Conservation (phyloP, 495 filamentous ascomycete genomes). For the Letharia lupina region DNA sequence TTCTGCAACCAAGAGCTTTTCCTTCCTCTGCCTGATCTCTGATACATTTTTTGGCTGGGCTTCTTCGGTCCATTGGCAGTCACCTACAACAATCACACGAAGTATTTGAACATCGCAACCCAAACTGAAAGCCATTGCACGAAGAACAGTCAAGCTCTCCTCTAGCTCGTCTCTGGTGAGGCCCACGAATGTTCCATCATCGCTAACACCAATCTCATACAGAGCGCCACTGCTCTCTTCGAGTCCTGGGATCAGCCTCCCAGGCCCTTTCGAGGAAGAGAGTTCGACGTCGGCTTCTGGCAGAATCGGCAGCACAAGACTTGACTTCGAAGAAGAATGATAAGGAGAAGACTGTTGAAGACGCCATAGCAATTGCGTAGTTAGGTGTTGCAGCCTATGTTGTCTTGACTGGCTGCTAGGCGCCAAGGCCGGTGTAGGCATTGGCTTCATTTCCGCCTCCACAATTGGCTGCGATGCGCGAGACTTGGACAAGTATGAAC, state of each 20-base stretch:
- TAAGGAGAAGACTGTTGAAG: slow-evolving; percentile 90
- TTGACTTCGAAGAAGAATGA: slow-evolving; percentile 64
- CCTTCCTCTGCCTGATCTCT: slow-evolving; percentile 32
- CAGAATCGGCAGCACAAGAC: slow-evolving; percentile 63
- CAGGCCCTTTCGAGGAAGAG: slow-evolving; percentile 46
- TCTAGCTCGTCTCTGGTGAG: slow-evolving; percentile 86
- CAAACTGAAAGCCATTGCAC: slow-evolving; percentile 82
- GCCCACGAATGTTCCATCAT: slow-evolving; percentile 87
- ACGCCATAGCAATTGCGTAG: slow-evolving; percentile 90
- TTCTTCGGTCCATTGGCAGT: slow-evolving; percentile 66
- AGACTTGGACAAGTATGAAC: slow-evolving; percentile 49
- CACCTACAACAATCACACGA: slow-evolving; percentile 75
- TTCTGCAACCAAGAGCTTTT: slow-evolving; percentile 80
- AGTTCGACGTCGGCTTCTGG: slow-evolving; percentile 53
- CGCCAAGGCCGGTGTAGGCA: slow-evolving; percentile 30
- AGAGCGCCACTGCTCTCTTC: slow-evolving; percentile 89
- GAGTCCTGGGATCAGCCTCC: slow-evolving; percentile 64
- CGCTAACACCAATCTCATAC: slow-evolving; percentile 93
- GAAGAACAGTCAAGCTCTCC: slow-evolving; percentile 74
- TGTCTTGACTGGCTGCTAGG: slow-evolving; percentile 58
- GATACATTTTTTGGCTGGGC: slow-evolving; percentile 24
- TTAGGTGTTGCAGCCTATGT: slow-evolving; percentile 78
- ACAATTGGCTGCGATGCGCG: slow-evolving; percentile 17
- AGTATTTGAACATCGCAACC: slow-evolving; percentile 82
- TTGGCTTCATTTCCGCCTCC: slow-evolving; percentile 1